Conservation (phyloP, 805 yeast genomes). For the Metschnikowia dekortorum region DNA sequence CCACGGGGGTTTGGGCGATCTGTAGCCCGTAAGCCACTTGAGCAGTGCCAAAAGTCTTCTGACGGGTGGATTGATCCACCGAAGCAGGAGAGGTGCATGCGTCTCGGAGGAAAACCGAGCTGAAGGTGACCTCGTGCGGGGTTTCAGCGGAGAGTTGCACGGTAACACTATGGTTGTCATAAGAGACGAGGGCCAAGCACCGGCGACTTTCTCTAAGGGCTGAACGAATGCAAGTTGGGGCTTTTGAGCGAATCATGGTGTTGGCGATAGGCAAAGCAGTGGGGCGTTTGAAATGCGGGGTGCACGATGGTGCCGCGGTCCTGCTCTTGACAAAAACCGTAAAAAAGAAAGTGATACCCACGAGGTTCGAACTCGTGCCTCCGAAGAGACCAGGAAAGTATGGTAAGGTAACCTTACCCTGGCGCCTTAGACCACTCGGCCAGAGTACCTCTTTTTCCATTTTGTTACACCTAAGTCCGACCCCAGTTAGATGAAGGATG, state of each 20-base stretch:
- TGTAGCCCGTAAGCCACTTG: constrained; percentile 32
- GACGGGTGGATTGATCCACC: constrained; percentile 52
- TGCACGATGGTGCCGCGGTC: neutral
- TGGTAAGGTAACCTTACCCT: constrained; percentile 23
- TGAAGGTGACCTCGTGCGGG: constrained; percentile 30
- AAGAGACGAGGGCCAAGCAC: constrained; percentile 10
- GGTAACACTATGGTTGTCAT: constrained; percentile 23
- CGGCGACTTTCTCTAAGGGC: neutral
- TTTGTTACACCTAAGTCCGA: too few relatives aligned
- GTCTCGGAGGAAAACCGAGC: constrained; percentile 60
- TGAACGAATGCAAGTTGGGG: neutral
- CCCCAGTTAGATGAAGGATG: too few relatives aligned
- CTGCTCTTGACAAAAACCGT: constrained; percentile 6
- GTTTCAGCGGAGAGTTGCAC: constrained; percentile 17
- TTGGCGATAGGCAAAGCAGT: neutral
- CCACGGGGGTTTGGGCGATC: constrained; percentile 33
- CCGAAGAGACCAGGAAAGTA: constrained; percentile 24
- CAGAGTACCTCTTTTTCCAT: constrained; percentile 13
- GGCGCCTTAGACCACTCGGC: constrained; percentile 25
- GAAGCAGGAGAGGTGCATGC: constrained; percentile 48
- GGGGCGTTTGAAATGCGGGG: constrained; percentile 2
- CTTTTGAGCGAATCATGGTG: constrained; percentile 1
- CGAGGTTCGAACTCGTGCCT: constrained; percentile 26
- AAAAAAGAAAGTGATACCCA: constrained; percentile 19
- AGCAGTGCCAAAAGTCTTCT: constrained; percentile 63